Conservation (phyloP, 148 eudicot genomes). For the Rhododendron ferrugineum region DNA sequence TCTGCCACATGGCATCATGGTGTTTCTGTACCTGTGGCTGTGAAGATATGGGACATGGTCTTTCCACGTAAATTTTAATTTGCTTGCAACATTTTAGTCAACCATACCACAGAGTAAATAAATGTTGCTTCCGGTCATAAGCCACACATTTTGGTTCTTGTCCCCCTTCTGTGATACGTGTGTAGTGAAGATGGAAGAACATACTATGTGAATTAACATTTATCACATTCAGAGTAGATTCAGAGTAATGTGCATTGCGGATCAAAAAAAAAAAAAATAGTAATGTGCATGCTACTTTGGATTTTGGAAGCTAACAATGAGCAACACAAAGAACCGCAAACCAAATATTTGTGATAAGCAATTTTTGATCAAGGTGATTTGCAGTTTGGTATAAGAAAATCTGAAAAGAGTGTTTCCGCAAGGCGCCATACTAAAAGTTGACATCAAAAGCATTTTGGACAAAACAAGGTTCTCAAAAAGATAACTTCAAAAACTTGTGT, state of each 20-base stretch:
- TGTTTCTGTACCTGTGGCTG: background rate
- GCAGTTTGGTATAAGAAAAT: background rate
- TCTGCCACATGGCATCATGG: background rate
- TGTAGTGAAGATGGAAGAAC: background rate
- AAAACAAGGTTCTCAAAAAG: background rate
- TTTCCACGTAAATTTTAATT: background rate
- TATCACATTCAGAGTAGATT: background rate
- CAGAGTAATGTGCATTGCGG: background rate
- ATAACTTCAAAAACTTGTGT: background rate
- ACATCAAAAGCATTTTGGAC: background rate
- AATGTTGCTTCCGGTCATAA: background rate
- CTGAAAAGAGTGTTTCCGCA: background rate
- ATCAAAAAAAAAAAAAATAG: too few relatives aligned
- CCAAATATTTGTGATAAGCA: background rate
- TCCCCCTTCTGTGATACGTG: background rate
- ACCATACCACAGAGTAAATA: background rate
- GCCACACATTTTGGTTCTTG: background rate
- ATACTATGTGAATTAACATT: background rate
- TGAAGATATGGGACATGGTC: background rate
- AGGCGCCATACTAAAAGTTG: background rate
- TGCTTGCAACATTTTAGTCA: background rate
- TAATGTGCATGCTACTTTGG: background rate
- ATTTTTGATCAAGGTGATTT: background rate
- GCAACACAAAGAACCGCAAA: background rate
- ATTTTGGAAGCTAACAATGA: background rate